phyloP scores from a whole-genome alignment of 2,329 filamentous ascomycete genomes.

The Penicillium sp. region DNA sequence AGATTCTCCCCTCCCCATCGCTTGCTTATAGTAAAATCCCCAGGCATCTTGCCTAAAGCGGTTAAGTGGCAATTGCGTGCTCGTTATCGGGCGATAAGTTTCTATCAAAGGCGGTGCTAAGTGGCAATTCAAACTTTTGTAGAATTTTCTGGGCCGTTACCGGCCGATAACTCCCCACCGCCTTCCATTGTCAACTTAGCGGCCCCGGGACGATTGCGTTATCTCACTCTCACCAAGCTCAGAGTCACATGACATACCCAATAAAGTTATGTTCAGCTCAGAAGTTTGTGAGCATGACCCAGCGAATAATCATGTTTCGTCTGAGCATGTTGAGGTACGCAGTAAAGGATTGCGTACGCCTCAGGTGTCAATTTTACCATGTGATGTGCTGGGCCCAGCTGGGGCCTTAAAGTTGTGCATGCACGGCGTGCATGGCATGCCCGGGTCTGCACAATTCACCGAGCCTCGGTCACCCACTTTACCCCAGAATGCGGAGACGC shows the following conservation, averaged over 20 bases:
- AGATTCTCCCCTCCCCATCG: conserved; percentile 16
- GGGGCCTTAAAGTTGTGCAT: too few species aligned
- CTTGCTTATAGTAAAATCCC: conserved; percentile 29
- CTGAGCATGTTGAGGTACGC: too few species aligned
- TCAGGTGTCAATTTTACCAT: background rate
- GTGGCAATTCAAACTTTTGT: conserved; percentile 1
- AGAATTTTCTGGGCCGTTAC: background rate
- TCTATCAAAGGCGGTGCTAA: background rate
- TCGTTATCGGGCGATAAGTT: conserved; percentile 29
- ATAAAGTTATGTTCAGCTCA: too few species aligned
- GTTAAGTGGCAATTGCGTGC: conserved; percentile 38
- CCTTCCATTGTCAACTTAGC: too few species aligned
- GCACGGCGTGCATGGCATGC: background rate
- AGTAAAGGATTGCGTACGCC: too few species aligned
- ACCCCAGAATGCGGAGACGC: conserved; percentile 16
- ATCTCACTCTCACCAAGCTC: too few species aligned
- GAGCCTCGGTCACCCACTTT: conserved; percentile 11
- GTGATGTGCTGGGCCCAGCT: background rate
- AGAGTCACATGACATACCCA: too few species aligned
- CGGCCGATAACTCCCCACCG: background rate
- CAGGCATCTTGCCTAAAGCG: conserved; percentile 28
- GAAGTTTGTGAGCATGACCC: too few species aligned
- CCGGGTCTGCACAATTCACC: conserved; percentile 2
- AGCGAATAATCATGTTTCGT: too few species aligned
- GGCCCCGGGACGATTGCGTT: too few species aligned